Evolutionary conservation across 2,329 filamentous ascomycete genomes (phyloP), one percentile per base, ranked within the genome.

Genomic region (Fusarium stilboides): DNA sequence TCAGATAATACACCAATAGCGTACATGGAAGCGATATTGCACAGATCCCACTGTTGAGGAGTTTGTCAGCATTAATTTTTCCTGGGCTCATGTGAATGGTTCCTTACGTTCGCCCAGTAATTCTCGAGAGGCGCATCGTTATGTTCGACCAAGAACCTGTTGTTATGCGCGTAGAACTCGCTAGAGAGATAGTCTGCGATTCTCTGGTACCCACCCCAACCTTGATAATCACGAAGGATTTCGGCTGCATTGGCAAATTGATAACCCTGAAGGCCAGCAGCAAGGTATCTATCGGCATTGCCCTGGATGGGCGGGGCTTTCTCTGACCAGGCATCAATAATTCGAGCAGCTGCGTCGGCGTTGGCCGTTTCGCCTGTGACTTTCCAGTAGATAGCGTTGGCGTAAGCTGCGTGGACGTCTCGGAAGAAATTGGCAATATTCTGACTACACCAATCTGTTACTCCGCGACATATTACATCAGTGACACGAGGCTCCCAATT

Each of bases 201-300:
- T 12, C 8, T 36, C 8, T 36, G 34, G 8, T 36, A 36, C 3
- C 34, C 61, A 15, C 68, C 22, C 78, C 80, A 82, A 3, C 73
- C 76, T 10, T 51, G 26, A 51, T 82, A 79, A 20, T 58, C 67
- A 3, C 80, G 72, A 45, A 84, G 71, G 2, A 84, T 73, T 60
- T 85, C 83, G 0, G 77, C 83, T 0, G 80, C 82, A 46, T 85
- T 85, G 17, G 82, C 83, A 14, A 85, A 72, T 62, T 85, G 75
- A 55, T 84, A 84, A 0, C 83, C 83, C 34, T 85, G 82, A 3
- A 85, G 65, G 0, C 83, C 82, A 0, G 80, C 74, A 0, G 79
- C 78, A 4, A 85, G 79, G 56, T 75, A 80, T 26, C 69, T 77
- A 57, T 84, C 81, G 6, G 74, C 69, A 24, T 60, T 77, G 0